Evolutionary conservation across 495 filamentous ascomycete species (phyloP), one percentile per base, ranked within the genome.

Genomic region (Neurospora sp.): DNA sequence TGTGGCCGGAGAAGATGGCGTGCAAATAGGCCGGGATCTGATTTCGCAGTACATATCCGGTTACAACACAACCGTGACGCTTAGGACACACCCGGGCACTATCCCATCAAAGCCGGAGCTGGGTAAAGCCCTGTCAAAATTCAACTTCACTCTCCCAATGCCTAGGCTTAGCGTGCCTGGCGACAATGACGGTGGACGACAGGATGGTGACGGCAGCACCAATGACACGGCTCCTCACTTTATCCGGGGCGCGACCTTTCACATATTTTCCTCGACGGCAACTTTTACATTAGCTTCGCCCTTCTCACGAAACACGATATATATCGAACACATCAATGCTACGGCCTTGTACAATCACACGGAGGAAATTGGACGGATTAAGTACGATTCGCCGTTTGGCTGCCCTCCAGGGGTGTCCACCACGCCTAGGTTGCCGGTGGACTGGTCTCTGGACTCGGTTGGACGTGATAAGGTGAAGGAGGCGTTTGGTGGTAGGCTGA

Each of bases 21-120:
- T 84, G 31, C 78, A 85, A 69, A 84, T 89, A 73, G 94, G 92
- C 6, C 85, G 88, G 70, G 85, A 94, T 40, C 79, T 98, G 8
- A 77, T 98, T 16, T 95, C 94, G 2, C 88, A 92, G 76, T 98
- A 97, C 77, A 82, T 97, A 31, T 97, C 94, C 27, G 94, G 96
- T 4, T 88, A 83, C 76, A 97, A 98, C 81, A 94, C 91, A 5
- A 92, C 88, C 38, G 80, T 98, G 31, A 91, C 88, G 0, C 77
- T 99, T 4, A 85, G 87, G 75, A 87, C 88, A 0, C 91, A 97
- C 79, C 76, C 86, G 18, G 83, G 84, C 35, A 91, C 88, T 42
- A 89, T 99, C 70, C 96, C 96, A 4, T 80, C 87, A 5, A 86
- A 93, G 68, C 96, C 93, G 3, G 73, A 81, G 1, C 84, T 98